Evolutionary conservation across 345 rosid species (phyloP).

Genomic region (Lepidium africanum): DNA sequence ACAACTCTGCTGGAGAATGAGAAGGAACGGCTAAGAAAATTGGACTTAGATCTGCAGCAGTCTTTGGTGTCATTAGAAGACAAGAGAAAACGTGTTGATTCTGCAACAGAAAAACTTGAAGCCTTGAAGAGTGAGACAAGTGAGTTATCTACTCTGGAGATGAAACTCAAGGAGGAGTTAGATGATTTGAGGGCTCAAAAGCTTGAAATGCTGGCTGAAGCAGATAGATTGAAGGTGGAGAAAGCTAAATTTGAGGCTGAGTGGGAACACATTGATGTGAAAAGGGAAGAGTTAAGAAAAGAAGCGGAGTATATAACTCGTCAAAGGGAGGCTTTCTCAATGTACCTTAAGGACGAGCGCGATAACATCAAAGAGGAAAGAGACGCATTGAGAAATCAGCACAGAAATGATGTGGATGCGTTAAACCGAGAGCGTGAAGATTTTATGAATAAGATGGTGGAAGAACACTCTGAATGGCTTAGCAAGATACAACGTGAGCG

Average conservation of each 20-base stretch:
- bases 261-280: conserved; percentile 95
- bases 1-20: conserved; percentile 43
- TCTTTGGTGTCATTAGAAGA: conserved; percentile 64
- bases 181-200: conserved; percentile 75
- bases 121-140: conserved; percentile 67
- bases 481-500: conserved; percentile 81
- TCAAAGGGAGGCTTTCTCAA: conserved; percentile 56
- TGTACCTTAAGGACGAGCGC: conserved; percentile 76
- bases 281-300: conserved; percentile 61
- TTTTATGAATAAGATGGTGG: conserved; percentile 71
- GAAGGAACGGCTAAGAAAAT: conserved; percentile 46
- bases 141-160: conserved; percentile 66
- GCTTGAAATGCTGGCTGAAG: conserved; percentile 69
- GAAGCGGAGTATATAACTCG: conserved; percentile 50
- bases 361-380: conserved; percentile 65
- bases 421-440: conserved; percentile 73
- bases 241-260: conserved; percentile 82
- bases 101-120: conserved; percentile 60
- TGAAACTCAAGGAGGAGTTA: conserved; percentile 91
- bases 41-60: conserved; percentile 57
- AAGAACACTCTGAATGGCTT: conserved; percentile 80
- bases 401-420: conserved; percentile 50
- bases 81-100: conserved; percentile 52
- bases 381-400: conserved; percentile 58
- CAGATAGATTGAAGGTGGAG: conserved; percentile 63